phyloP scores from a whole-genome alignment of 2,329 filamentous ascomycete genomes.

The Paracoccidioides brasiliensis region DNA sequence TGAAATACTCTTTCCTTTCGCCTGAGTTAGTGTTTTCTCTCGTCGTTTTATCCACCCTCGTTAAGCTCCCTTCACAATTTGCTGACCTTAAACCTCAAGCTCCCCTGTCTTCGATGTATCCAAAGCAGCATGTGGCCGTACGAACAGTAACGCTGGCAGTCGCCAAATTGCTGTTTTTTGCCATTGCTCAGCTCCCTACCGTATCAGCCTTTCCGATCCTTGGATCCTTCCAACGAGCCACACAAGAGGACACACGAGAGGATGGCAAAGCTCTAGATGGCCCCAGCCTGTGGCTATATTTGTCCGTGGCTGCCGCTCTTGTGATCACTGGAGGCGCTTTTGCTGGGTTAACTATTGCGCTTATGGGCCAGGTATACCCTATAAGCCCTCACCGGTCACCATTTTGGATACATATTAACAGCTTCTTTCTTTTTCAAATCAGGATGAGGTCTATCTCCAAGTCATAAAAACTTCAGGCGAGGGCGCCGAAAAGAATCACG shows the following conservation, averaged over 20 bases:
- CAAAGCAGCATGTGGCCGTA: conserved; percentile 22
- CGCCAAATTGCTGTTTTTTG: conserved; percentile 29
- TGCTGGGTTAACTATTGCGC: conserved; percentile 64
- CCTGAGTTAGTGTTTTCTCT: too few relatives aligned
- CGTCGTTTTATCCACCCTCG: too few relatives aligned
- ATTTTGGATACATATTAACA: not conserved
- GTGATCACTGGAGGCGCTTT: conserved; percentile 86
- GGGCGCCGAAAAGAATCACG: conserved; percentile 75
- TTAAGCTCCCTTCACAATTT: not conserved
- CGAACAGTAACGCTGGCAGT: conserved; percentile 29
- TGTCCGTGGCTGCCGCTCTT: conserved; percentile 62
- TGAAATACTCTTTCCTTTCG: too few relatives aligned
- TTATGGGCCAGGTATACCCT: conserved; percentile 47
- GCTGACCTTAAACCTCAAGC: not conserved
- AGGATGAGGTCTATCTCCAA: conserved; percentile 94
- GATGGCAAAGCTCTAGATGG: conserved; percentile 43
- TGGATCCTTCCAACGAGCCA: conserved; percentile 13
- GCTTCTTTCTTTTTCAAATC: conserved; percentile 14
- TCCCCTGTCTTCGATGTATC: conserved; percentile 9
- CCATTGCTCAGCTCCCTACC: conserved; percentile 26
- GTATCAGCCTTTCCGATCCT: conserved; percentile 26
- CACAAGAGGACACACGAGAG: conserved; percentile 17
- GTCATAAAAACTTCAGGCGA: conserved; percentile 78
- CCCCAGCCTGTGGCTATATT: conserved; percentile 64
- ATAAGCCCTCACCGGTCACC: not conserved